Percentiles rank a stretch among this genome's conserved stretches.
Evolutionary conservation across 352 stramenopile species (phyloP).

Genomic region (Phytophthora megakarya): DNA sequence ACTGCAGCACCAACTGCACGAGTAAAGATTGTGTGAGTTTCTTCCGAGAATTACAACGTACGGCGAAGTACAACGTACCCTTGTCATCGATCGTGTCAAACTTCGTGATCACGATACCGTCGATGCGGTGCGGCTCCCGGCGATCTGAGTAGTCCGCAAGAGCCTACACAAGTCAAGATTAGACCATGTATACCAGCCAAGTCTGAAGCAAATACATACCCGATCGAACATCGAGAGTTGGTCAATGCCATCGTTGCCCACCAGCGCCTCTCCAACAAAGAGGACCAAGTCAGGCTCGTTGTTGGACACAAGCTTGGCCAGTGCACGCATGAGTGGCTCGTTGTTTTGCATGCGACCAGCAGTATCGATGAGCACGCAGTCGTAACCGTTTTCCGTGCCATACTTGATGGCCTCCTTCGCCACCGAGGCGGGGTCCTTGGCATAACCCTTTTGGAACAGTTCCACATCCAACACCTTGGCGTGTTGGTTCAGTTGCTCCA

Average conservation of each 20-base stretch:
- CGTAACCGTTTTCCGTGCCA: constrained; percentile 92
- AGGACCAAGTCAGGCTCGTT: constrained; percentile 98
- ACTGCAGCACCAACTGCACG: constrained; percentile 96
- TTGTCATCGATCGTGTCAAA: constrained; percentile 99
- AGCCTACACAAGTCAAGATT: constrained; percentile 45
- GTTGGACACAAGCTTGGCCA: constrained; percentile 96
- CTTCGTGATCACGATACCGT: constrained; percentile 99
- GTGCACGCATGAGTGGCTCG: constrained; percentile 97
- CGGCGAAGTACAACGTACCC: constrained; percentile 41
- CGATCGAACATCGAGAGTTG: constrained; percentile 97
- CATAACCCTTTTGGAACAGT: constrained; percentile 96
- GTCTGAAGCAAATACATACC: constrained; percentile 37
- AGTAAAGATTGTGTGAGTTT: constrained; percentile 10
- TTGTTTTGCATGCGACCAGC: constrained; percentile 99
- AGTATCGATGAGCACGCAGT: constrained; percentile 99
- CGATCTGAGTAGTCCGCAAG: constrained; percentile 90
- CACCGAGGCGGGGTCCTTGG: constrained; percentile 96
- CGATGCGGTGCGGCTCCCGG: constrained; percentile 91
- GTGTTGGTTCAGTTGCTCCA: constrained; percentile 98
- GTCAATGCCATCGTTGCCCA: constrained; percentile 99
- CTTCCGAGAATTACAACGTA: neutral
- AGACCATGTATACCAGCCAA: constrained; percentile 2
- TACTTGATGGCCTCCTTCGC: constrained; percentile 96
- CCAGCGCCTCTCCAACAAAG: constrained; percentile 99
- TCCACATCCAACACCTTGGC: constrained; percentile 95